Evolutionary conservation across 1,284 basidiomycete genomes (phyloP).

Genomic region (Xerocomus minutiporus): DNA sequence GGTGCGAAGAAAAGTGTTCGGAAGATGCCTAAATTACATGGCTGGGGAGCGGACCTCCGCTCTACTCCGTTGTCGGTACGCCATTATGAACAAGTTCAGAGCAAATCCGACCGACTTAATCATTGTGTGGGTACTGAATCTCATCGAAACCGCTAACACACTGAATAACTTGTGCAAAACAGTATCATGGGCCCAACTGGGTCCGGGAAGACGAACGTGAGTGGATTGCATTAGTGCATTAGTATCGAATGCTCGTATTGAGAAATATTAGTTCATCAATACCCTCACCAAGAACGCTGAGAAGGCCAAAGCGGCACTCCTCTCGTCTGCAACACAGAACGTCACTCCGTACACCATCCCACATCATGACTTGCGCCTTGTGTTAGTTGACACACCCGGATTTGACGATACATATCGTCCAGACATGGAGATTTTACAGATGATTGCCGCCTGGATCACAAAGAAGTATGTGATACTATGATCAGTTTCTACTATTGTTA

Average conservation of each 20-base stretch:
- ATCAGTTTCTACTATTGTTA: not conserved
- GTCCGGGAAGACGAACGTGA: constrained; percentile 23
- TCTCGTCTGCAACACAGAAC: constrained; percentile 14
- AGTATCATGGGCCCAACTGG: constrained; percentile 23
- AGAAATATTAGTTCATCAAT: constrained; percentile 17
- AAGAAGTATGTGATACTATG: constrained; percentile 14
- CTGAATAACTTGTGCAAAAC: not conserved
- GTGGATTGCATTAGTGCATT: not conserved
- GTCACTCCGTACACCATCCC: constrained; percentile 5
- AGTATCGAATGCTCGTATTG: not conserved
- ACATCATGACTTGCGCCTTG: not conserved
- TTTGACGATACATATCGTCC: constrained; percentile 25
- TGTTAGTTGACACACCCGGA: constrained; percentile 28
- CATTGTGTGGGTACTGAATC: constrained; percentile 13
- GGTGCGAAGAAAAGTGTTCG: not conserved
- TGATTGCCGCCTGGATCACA: constrained; percentile 26
- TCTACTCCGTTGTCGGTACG: not conserved
- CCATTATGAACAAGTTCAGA: constrained; percentile 12
- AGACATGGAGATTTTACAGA: constrained; percentile 24
- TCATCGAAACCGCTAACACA: not conserved
- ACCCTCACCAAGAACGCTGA: constrained; percentile 5
- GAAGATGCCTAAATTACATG: not conserved
- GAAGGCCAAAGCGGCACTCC: not conserved
- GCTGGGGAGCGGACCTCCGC: not conserved
- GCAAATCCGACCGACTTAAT: constrained; percentile 5